Conservation (phyloP, 2,329 filamentous ascomycete genomes). For the Ceratocystis ficicola region DNA sequence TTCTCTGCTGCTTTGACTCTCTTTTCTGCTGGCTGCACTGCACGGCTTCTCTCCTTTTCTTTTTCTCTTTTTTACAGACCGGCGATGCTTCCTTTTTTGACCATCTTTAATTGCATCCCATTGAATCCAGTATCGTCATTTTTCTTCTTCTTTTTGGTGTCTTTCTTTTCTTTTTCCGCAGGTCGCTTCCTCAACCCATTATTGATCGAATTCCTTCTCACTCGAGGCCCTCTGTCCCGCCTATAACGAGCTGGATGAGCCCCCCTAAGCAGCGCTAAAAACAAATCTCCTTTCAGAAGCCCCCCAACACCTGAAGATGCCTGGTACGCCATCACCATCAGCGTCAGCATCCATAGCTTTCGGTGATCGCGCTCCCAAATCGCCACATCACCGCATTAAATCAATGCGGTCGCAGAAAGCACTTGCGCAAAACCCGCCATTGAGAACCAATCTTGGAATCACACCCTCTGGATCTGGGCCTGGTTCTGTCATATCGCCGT, state of each 20-base stretch:
- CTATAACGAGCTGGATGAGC: not conserved
- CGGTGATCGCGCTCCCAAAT: slow-evolving; percentile 9
- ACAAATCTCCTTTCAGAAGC: not conserved
- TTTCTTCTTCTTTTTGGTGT: not conserved
- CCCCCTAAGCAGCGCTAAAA: slow-evolving; percentile 8
- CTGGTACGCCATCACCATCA: slow-evolving; percentile 11
- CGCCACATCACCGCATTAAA: slow-evolving; percentile 16
- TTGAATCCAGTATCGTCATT: not conserved
- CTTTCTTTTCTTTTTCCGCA: not conserved
- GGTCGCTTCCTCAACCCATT: not conserved
- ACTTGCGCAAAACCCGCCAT: not conserved
- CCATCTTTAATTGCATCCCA: no score
- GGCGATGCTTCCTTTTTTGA: not conserved
- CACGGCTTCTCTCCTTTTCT: not conserved
- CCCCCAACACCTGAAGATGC: slow-evolving; percentile 4
- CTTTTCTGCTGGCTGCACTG: not conserved
- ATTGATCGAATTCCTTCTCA: no score
- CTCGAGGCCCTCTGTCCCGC: not conserved
- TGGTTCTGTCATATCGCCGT: slow-evolving; percentile 7
- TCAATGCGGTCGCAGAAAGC: slow-evolving; percentile 19
- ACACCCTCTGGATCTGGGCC: not conserved
- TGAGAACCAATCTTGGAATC: not conserved
- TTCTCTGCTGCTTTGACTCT: not conserved
- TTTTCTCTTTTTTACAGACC: not conserved
- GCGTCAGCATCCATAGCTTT: slow-evolving; percentile 2